Conservation (phyloP, 768 basidiomycete species). For the Suillus luteus region DNA sequence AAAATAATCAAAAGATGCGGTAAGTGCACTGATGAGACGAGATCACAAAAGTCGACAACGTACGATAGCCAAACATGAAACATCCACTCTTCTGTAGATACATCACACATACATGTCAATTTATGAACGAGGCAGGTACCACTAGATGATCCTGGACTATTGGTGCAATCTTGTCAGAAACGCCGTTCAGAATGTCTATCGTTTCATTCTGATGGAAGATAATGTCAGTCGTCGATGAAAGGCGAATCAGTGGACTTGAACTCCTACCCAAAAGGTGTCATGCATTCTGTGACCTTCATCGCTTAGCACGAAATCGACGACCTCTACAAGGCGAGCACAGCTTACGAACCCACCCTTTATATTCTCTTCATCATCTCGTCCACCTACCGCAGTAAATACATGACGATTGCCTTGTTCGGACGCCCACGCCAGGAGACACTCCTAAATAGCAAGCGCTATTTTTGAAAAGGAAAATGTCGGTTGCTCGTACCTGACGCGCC, state of each 20-base stretch:
- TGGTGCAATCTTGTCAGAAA: constrained; percentile 16
- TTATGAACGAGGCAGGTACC: neutral
- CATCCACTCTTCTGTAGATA: no score
- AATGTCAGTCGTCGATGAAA: no score
- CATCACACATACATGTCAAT: neutral
- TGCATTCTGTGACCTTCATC: constrained; percentile 31
- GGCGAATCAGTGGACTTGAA: neutral
- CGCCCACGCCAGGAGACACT: constrained; percentile 21
- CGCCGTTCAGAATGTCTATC: constrained; percentile 21
- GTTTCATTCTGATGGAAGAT: constrained; percentile 20
- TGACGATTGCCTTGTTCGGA: constrained; percentile 38
- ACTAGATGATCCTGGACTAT: constrained; percentile 20
- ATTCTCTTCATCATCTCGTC: constrained; percentile 20
- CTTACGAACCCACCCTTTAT: constrained; percentile 28
- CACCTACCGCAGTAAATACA: constrained; percentile 33
- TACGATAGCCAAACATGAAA: neutral
- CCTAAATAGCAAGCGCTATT: constrained; percentile 6
- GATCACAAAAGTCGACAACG: neutral
- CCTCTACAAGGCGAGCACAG: constrained; percentile 20
- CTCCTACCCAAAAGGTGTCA: constrained; percentile 38
- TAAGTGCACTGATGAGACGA: no score
- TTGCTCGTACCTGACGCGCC: constrained; percentile 8
- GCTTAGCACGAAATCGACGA: constrained; percentile 37
- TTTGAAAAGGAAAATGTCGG: neutral
- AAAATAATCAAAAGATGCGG: no score